Conservation (phyloP, 371 early-diverging fungal genomes). For the Synchytrium microbalum region DNA sequence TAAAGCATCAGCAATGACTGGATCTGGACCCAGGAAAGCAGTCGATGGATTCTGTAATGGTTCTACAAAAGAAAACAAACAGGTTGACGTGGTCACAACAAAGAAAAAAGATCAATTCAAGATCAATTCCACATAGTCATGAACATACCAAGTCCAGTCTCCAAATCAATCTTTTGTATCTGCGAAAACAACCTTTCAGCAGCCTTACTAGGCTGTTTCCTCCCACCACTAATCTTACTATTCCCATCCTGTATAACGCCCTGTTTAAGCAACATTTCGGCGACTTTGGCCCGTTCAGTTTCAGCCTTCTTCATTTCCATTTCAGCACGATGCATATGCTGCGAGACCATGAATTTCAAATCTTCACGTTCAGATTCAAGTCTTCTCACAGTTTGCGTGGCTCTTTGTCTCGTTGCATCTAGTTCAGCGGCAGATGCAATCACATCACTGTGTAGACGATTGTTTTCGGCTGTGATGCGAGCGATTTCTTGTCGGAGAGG, state of each 20-base stretch:
- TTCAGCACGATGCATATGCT: conserved; percentile 23
- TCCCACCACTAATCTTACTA: neutral
- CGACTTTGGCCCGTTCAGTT: conserved; percentile 24
- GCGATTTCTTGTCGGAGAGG: conserved; percentile 34
- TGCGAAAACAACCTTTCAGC: conserved; percentile 28
- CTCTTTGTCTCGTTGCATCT: conserved; percentile 20
- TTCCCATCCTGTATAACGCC: conserved; percentile 11
- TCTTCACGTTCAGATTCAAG: conserved; percentile 28
- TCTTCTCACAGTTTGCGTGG: conserved; percentile 10
- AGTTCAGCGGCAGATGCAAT: conserved; percentile 26
- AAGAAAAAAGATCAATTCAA: neutral
- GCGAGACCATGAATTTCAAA: conserved; percentile 33
- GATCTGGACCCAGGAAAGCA: conserved; percentile 25
- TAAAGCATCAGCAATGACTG: conserved; percentile 30
- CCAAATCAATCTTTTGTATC: conserved; percentile 44
- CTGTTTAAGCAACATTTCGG: conserved; percentile 24
- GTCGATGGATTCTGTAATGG: conserved; percentile 20
- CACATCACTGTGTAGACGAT: conserved; percentile 33
- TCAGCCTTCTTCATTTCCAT: conserved; percentile 27
- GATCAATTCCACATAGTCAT: neutral
- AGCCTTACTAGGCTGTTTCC: conserved; percentile 1
- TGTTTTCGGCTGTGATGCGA: conserved; percentile 39
- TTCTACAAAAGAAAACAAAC: conserved; percentile 19
- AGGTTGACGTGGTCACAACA: neutral
- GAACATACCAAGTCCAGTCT: conserved; percentile 41